phyloP scores from a whole-genome alignment of 352 stramenopile species.

The Phytophthora podocarpi region DNA sequence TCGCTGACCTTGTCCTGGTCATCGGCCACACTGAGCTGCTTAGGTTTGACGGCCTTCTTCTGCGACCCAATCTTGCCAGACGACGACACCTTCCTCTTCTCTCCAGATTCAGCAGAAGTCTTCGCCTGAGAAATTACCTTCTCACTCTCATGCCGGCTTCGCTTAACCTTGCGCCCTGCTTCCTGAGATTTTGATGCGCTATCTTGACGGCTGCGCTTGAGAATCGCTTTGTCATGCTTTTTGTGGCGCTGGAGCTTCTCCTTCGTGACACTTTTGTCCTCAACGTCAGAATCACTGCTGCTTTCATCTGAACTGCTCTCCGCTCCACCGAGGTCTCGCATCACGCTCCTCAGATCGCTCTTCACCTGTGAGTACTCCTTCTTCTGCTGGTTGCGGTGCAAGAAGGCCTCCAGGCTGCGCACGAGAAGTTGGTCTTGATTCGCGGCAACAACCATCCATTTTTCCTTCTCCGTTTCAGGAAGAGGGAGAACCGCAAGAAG shows the following conservation, averaged over 20 bases:
- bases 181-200: slow-evolving; percentile 20
- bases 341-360: slow-evolving; percentile 45
- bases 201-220: slow-evolving; percentile 30
- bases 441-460: slow-evolving; percentile 80
- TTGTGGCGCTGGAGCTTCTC: slow-evolving; percentile 29
- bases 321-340: slow-evolving; percentile 46
- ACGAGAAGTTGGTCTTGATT: slow-evolving; percentile 79
- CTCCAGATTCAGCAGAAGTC: background rate
- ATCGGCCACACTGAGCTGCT: slow-evolving; percentile 6
- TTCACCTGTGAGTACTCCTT: slow-evolving; percentile 54
- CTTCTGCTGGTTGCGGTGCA: slow-evolving; percentile 61
- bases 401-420: slow-evolving; percentile 66
- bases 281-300: slow-evolving; percentile 30
- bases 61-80: slow-evolving; percentile 12
- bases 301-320: slow-evolving; percentile 32
- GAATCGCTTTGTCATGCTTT: slow-evolving; percentile 16
- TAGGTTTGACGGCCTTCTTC: slow-evolving; percentile 18
- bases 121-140: slow-evolving; percentile 21
- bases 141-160: slow-evolving; percentile 14
- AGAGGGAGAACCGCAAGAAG: slow-evolving; percentile 69
- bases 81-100: slow-evolving; percentile 12
- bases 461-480: slow-evolving; percentile 54
- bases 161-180: slow-evolving; percentile 25
- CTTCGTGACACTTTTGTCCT: slow-evolving; percentile 8
- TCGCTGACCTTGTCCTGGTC: slow-evolving; percentile 4